phyloP scores from a whole-genome alignment of 371 early-diverging fungal species.

The Apophysomyces elegans region DNA sequence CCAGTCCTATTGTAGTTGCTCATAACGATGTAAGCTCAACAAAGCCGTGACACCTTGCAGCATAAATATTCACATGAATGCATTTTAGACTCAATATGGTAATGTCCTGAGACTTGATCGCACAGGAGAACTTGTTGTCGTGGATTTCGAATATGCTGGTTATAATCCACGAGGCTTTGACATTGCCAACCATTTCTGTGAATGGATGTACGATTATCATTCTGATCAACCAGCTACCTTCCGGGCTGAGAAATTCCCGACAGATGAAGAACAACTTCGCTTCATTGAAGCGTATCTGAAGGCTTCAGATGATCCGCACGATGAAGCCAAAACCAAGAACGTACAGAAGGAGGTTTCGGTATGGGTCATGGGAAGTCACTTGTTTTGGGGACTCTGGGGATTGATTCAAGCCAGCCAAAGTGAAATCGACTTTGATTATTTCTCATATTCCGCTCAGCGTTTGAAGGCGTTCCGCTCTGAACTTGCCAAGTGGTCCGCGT shows the following conservation, averaged over 20 bases:
- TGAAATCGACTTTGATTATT: conserved; percentile 86
- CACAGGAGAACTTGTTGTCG: conserved; percentile 66
- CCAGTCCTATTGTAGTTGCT: conserved; percentile 70
- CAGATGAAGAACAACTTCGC: conserved; percentile 50
- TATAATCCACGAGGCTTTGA: conserved; percentile 85
- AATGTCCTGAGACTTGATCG: conserved; percentile 68
- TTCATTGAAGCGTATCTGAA: conserved; percentile 74
- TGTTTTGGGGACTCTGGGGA: conserved; percentile 88
- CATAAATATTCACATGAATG: neutral
- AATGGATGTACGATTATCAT: conserved; percentile 88
- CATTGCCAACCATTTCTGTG: conserved; percentile 90
- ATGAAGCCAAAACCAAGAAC: conserved; percentile 14
- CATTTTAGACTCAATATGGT: conserved; percentile 76
- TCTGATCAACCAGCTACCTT: conserved; percentile 55
- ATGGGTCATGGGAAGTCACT: conserved; percentile 70
- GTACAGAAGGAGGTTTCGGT: conserved; percentile 41
- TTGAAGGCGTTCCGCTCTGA: conserved; percentile 44
- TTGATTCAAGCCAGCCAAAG: conserved; percentile 77
- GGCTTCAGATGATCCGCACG: conserved; percentile 18
- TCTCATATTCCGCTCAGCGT: conserved; percentile 70
- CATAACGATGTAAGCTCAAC: conserved; percentile 45
- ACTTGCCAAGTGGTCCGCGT: conserved; percentile 9
- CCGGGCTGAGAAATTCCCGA: conserved; percentile 60
- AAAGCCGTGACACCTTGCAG: neutral
- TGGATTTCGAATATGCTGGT: conserved; percentile 90